Conservation (phyloP, 2,329 filamentous ascomycete species). For the Botryotinia narcissicola region DNA sequence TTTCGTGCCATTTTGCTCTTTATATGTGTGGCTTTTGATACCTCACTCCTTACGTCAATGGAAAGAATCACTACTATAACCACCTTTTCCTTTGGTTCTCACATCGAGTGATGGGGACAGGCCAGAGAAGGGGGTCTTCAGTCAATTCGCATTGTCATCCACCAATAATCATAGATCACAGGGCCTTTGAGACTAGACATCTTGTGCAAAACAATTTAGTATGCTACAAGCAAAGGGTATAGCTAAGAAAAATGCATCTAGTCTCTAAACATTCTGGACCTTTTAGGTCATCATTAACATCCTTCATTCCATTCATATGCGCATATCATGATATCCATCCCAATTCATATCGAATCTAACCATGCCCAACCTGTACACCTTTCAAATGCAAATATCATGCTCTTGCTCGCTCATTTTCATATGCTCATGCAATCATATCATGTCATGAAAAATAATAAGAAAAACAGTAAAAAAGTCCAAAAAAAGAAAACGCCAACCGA, state of each 20-base stretch:
- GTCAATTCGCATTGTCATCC: background rate
- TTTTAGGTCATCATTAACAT: conserved; percentile 7
- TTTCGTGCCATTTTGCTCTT: background rate
- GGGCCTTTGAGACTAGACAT: background rate
- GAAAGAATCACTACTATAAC: background rate
- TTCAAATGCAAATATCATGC: conserved; percentile 8
- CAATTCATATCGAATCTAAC: conserved; percentile 4
- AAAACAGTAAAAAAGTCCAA: background rate
- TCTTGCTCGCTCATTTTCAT: conserved; percentile 7
- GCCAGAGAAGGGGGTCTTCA: background rate
- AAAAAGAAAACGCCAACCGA: background rate
- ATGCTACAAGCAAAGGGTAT: conserved; percentile 17
- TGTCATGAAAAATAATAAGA: conserved; percentile 1
- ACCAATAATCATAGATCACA: background rate
- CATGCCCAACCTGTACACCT: conserved; percentile 14
- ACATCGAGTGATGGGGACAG: background rate
- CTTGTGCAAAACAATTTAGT: background rate
- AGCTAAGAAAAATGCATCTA: conserved; percentile 5
- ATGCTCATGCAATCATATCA: conserved; percentile 11
- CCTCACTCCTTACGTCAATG: background rate
- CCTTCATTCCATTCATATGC: conserved; percentile 9
- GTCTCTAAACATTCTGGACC: conserved; percentile 9
- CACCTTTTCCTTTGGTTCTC: background rate
- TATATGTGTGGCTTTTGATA: background rate
- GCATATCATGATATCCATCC: conserved; percentile 13